phyloP scores from a whole-genome alignment of 2,329 filamentous ascomycete genomes.

The Pezicula radicicola region DNA sequence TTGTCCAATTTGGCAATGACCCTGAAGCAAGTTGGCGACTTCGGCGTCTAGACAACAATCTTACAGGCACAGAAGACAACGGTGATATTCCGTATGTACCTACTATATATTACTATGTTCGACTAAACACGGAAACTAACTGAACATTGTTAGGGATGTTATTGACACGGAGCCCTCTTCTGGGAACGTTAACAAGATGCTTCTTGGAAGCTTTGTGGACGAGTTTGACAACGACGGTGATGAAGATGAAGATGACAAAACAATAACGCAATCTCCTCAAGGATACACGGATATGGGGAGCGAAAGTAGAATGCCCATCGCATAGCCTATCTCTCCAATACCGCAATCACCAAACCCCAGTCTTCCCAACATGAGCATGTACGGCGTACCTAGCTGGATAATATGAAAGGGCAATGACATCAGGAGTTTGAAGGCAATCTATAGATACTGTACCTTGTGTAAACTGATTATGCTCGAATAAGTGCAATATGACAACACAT shows the following conservation, averaged over 20 bases:
- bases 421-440: too few species aligned
- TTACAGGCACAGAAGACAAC: slow-evolving; percentile 9
- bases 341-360: too few species aligned
- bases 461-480: too few species aligned
- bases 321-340: too few species aligned
- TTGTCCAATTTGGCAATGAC: slow-evolving; percentile 27
- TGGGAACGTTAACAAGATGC: slow-evolving; percentile 29
- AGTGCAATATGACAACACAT: too few species aligned
- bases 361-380: too few species aligned
- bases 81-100: slow-evolving; percentile 6
- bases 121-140: background rate
- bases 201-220: slow-evolving; percentile 25
- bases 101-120: background rate
- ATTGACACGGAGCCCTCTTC: slow-evolving; percentile 24
- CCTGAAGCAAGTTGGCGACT: slow-evolving; percentile 15
- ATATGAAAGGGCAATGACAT: too few species aligned
- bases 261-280: too few species aligned
- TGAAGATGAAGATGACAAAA: background rate
- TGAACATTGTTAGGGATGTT: slow-evolving; percentile 16
- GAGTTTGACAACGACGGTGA: slow-evolving; percentile 12
- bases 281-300: too few species aligned
- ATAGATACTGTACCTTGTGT: too few species aligned
- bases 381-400: too few species aligned
- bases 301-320: too few species aligned
- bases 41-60: slow-evolving; percentile 13